Evolutionary conservation across 1,284 basidiomycete species (phyloP), one percentile per base, ranked within the genome.

Genomic region (Porogramme epimiltina): DNA sequence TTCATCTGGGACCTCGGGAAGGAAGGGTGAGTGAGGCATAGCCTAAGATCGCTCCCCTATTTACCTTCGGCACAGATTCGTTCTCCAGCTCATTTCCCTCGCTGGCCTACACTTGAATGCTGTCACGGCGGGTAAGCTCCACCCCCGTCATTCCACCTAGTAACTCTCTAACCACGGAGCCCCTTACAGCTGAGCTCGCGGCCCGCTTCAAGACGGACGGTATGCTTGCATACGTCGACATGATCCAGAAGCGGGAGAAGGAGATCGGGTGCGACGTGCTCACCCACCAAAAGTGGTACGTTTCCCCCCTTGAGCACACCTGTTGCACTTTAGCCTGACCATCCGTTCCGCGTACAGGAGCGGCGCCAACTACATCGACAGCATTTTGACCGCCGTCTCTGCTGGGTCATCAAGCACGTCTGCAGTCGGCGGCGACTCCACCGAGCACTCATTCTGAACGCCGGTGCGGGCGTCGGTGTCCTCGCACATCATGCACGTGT

Each of bases 1-100:
- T 96, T 95, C 68, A 78, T 95, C 31, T 95, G 93, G 92, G 91
- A 96, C 51, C 80, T 97, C 42, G 94, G 82, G 25, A 93, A 93
- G 72, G 91, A 93, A 74, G 92, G 93, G 82, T 90, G 69, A 60
- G 74, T 45, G 4, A 13, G 9, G 28, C 6, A 13, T 31, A 25
- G 5, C 3, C 9, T 36, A 19, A 37, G 15, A 4, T 33, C n/a
- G n/a, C 28, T 31, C 28, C 28, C n/a, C n/a, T n/a, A 31, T 31
- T 13, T 31, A 31, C 28, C 28, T 45, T n/a, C n/a, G n/a, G n/a
- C 24, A 3, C 54, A 89, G 89, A 43, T 93, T 93, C 64, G 85
- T 92, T 51, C 76, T 94, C 16, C 92, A 94, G 67, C 73, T 94
- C 22, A 84, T 94, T 65, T 95, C 93, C 5, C 78, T 96, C 19